Evolutionary conservation across 768 basidiomycete genomes (phyloP).

Genomic region (Pisolithus sp.): DNA sequence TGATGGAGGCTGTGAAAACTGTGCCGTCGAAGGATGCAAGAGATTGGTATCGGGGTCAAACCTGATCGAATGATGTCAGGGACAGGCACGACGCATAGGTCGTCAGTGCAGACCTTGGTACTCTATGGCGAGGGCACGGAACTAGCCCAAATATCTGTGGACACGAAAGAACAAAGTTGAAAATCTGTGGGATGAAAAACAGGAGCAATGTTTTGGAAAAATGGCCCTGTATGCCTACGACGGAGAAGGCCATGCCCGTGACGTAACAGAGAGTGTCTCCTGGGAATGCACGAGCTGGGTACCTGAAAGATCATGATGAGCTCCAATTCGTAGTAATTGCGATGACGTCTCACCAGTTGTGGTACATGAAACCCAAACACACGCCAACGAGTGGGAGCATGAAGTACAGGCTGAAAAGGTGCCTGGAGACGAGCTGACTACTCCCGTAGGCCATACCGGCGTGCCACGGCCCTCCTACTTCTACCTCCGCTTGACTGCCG

Average conservation of each 20-base stretch:
- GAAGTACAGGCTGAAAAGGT: slow-evolving; percentile 94
- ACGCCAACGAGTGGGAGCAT: slow-evolving; percentile 94
- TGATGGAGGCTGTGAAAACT: slow-evolving; percentile 55
- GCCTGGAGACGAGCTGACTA: slow-evolving; percentile 81
- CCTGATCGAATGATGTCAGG: slow-evolving; percentile 33
- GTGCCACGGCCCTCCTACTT: slow-evolving; percentile 72
- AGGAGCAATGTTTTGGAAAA: slow-evolving; percentile 94
- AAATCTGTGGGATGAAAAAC: slow-evolving; percentile 97
- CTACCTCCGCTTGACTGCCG: slow-evolving; percentile 58
- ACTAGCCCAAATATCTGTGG: slow-evolving; percentile 94
- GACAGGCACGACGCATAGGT: slow-evolving; percentile 18
- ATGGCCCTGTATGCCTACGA: slow-evolving; percentile 95
- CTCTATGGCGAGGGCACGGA: slow-evolving; percentile 88
- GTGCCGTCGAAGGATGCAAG: slow-evolving; percentile 69
- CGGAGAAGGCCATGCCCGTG: slow-evolving; percentile 97
- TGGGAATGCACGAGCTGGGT: slow-evolving; percentile 89
- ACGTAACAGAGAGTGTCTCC: slow-evolving; percentile 98
- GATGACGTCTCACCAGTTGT: slow-evolving; percentile 74
- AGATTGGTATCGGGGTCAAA: slow-evolving; percentile 69
- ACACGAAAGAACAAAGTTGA: slow-evolving; percentile 92
- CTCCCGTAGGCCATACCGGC: slow-evolving; percentile 86
- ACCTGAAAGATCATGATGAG: slow-evolving; percentile 46
- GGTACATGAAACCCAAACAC: slow-evolving; percentile 84
- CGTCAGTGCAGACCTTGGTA: slow-evolving; percentile 59
- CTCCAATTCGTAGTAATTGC: background rate